Evolutionary conservation across 495 filamentous ascomycete genomes (phyloP), one percentile per base, ranked within the genome.

Genomic region (Talaromyces wortmannii): DNA sequence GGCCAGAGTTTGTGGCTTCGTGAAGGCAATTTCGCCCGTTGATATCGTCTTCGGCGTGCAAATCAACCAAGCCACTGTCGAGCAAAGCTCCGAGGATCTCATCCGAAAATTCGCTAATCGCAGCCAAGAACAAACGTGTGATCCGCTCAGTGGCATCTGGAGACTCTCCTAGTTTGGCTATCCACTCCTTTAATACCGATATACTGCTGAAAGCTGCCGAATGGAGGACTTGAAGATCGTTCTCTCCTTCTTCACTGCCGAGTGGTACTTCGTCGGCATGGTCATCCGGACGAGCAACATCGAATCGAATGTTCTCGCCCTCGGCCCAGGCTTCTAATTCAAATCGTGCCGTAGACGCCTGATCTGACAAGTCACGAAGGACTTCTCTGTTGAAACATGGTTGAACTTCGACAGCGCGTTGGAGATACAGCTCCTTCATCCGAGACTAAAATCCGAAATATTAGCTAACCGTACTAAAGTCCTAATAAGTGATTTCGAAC

Each of bases 381-480:
- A 97, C 89, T 57, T 96, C 86, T 40, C 91, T 82, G 69, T 97
- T 97, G 78, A 98, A 98, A 67, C 92, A 96, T 2, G 94, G 95
- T 64, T 97, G 94, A 48, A 97, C 91, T 70, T 98, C 94, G 50
- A 97, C 92, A 10, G 95, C 94, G 15, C 94, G 83, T 10, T 94
- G 92, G 32, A 98, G 85, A 64, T 97, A 97, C 18, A 97, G 78
- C 72, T 97, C 95, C 67, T 98, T 98, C 59, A 92, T 96, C 63
- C 91, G 90, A 52, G 94, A 97, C 81, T 87, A 64, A 47, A 50
- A 36, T 18, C 30, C 13, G 23, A 23, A 53, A 15, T 18, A 52
- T 67, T 60, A 60, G 50, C 62, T 61, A 59, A 49, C 55, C 32
- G 43, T 17, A 49, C 48, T 18, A 13, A 17, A 17, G 18, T 31